Conservation (phyloP, 2,329 filamentous ascomycete genomes). For the Pseudocercospora fuligena region DNA sequence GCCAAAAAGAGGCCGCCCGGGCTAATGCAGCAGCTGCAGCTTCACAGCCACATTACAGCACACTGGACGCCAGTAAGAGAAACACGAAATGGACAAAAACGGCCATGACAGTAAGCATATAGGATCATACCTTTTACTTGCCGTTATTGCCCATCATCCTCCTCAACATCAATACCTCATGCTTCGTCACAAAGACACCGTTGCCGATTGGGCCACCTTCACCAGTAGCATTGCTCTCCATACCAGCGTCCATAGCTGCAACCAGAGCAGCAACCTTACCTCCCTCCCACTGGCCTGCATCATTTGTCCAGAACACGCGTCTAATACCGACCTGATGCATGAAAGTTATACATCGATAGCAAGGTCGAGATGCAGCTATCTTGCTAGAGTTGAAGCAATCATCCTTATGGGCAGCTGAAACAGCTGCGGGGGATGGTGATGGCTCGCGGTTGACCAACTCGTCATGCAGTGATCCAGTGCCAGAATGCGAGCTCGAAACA, state of each 20-base stretch:
- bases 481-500: slow-evolving; percentile 22
- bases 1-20: too few relatives aligned
- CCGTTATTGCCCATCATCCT: slow-evolving; percentile 38
- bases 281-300: slow-evolving; percentile 55
- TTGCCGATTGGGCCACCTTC: slow-evolving; percentile 27
- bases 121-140: neutral
- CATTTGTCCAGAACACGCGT: slow-evolving; percentile 59
- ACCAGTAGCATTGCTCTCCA: slow-evolving; percentile 28
- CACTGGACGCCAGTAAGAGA: neutral
- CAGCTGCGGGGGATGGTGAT: slow-evolving; percentile 12
- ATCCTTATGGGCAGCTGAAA: neutral
- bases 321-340: slow-evolving; percentile 60
- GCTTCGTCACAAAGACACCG: slow-evolving; percentile 58
- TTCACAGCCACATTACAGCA: too few relatives aligned
- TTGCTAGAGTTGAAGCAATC: slow-evolving; percentile 28
- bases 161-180: slow-evolving; percentile 56
- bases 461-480: slow-evolving; percentile 53
- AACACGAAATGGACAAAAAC: neutral
- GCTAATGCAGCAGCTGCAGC: too few relatives aligned
- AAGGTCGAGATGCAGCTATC: slow-evolving; percentile 52
- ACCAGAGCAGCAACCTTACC: slow-evolving; percentile 57
- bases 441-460: slow-evolving; percentile 46
- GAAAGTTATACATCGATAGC: slow-evolving; percentile 58
- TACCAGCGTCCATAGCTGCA: slow-evolving; percentile 48
- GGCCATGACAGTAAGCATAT: too few relatives aligned